Base-by-base conservation (phyloP, 331 rosid species). In the Quercus lobata region DNA sequence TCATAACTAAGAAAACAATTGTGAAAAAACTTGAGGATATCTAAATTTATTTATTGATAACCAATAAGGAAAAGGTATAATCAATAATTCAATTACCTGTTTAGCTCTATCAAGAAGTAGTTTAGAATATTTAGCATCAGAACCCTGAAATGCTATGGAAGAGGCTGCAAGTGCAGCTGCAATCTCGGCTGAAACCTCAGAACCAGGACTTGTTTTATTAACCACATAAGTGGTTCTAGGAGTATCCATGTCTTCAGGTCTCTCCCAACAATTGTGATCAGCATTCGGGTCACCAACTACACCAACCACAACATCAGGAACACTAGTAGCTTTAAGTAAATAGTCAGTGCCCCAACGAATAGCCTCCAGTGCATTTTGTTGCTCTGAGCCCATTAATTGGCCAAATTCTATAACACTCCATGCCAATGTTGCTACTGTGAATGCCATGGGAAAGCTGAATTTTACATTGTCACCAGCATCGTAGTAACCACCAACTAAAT, bases 371-470 rank as follows among this genome's bases (percentile, higher is more conserved):
- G 81, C 76, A 78, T 85, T 57, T 34, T 56, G 72, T 18, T 70
- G 66, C 27, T 78, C 83, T 5, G 30, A n/a, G 21, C 79, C 83
- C 88, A 84, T 84, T 29, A 37, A 32, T 6, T 72, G 49, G 18
- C 88, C 79, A 19, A 79, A 87, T 41, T 84, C 90, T 8, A 84
- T 53, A 10, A 84, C 84, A 29, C 88, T 81, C 88, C 90, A 87
- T 1, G 88, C 76, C 69, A 87, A 61, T 80, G 82, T 81, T 7
- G 90, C 84, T 55, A 82, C 77, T 1, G 88, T 61, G 70, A 81
- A 87, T 5, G 88, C 88, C 90, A 79, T 84, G 0, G 90, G 90
- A 73, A 87, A 81, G 41, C 83, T 78, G 78, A 84, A 87, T 77
- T 87, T 87, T n/a, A 76, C 80, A 35, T 87, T 87, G 78, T 87